Base-by-base conservation (phyloP, 805 yeast species). In the Starmera quercuum region DNA sequence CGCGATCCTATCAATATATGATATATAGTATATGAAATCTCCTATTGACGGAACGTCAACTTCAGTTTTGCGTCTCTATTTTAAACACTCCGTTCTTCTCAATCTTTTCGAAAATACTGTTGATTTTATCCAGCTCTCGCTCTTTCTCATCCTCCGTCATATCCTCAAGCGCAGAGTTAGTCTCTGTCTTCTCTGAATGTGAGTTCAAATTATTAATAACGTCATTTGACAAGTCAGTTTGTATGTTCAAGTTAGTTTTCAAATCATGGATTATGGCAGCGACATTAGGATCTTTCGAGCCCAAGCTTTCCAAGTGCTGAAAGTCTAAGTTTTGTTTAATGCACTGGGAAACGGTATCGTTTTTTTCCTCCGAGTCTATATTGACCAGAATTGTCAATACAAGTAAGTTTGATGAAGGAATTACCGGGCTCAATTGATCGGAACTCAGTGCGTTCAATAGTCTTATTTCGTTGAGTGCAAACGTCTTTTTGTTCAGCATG, bases 311-410 rank as follows among this genome's bases (percentile, higher is more conserved):
- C 4, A 51, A 29, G 11, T 28, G 16, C 5, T 37, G 30, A 2
- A 46, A 3, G 26, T 45, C 16, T 6, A 51, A 25, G 15, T 41
- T 34, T 2, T 38, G 36, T 17, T 31, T 30, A 7, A 51, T 37
- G n/a, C 39, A 33, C 9, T 35, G 29, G 17, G 34, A 42, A 7
- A 48, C 39, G 13, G 19, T 24, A 15, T 25, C 27, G 9, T 29
- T 33, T 43, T 40, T 47, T 56, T 67, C 45, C 43, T 68, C 45
- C 49, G 66, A 45, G 47, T 68, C 54, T 20, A 49, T 43, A 6
- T 50, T 40, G 6, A 51, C 29, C 2, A 49, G 26, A 0, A 46
- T 32, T 20, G 35, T 39, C 11, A 49, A 30, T 0, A 51, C 39
- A 2, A 48, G 26, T 7, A 51, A 23, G 7, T 41, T 38, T 5